Percentiles rank a stretch among this genome's conserved stretches.
Conservation (phyloP, 1,284 basidiomycete genomes). For the Bondarzewia mesenterica region DNA sequence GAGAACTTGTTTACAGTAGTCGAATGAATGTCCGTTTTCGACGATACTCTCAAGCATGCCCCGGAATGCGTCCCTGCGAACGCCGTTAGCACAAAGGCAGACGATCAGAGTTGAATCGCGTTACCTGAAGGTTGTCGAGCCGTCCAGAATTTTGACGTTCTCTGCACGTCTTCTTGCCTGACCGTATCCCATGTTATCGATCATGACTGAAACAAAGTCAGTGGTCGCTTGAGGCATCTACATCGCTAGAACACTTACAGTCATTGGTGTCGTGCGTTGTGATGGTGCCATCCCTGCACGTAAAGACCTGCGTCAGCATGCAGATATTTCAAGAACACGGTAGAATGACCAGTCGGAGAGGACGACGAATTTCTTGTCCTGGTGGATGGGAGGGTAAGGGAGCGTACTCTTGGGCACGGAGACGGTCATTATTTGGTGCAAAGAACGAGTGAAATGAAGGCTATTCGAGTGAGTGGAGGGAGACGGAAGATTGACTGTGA, state of each 20-base stretch:
- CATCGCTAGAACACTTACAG: slow-evolving; percentile 39
- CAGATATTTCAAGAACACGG: not conserved
- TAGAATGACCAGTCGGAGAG: slow-evolving; percentile 77
- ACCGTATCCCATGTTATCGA: slow-evolving; percentile 72
- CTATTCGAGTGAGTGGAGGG: too few relatives aligned
- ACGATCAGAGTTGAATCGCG: slow-evolving; percentile 8
- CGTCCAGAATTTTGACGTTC: slow-evolving; percentile 67
- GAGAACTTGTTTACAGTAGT: slow-evolving; percentile 70
- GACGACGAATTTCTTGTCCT: slow-evolving; percentile 78
- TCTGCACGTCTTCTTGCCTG: slow-evolving; percentile 57
- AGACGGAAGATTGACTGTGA: too few relatives aligned
- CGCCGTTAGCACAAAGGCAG: not conserved
- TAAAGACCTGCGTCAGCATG: not conserved
- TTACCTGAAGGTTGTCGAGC: slow-evolving; percentile 66
- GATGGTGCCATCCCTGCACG: slow-evolving; percentile 82
- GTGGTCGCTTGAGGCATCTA: slow-evolving; percentile 5
- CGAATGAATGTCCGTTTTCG: slow-evolving; percentile 60
- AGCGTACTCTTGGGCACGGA: slow-evolving; percentile 53
- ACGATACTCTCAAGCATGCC: slow-evolving; percentile 73
- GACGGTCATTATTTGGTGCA: not conserved
- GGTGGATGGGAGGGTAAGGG: slow-evolving; percentile 73
- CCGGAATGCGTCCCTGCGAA: slow-evolving; percentile 64
- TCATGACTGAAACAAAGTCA: slow-evolving; percentile 47
- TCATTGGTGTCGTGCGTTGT: slow-evolving; percentile 89
- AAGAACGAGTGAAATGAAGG: too few relatives aligned